Conservation (phyloP, 1,139 yeast genomes). For the Lodderomyces elongisporus region DNA sequence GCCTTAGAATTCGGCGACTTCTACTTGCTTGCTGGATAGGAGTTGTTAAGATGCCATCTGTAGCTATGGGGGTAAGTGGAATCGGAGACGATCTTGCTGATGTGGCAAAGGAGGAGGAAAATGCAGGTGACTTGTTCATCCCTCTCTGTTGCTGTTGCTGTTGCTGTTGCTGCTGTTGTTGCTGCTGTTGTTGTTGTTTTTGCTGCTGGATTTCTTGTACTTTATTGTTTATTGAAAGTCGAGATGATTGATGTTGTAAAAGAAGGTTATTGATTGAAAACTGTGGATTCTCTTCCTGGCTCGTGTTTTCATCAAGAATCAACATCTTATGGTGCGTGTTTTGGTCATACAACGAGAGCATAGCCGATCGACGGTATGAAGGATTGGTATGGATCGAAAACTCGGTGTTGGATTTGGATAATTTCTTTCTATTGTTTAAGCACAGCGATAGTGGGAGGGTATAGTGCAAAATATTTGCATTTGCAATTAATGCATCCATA, state of each 20-base stretch:
- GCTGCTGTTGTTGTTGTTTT: constrained; percentile 7
- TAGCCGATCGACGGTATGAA: constrained; percentile 50
- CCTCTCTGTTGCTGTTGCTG: constrained; percentile 8
- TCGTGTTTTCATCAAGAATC: constrained; percentile 23
- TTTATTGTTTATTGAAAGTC: constrained; percentile 31
- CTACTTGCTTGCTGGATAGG: too few species aligned
- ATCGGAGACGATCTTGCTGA: too few species aligned
- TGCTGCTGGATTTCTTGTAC: constrained; percentile 20
- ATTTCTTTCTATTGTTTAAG: constrained; percentile 15
- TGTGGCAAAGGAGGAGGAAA: not conserved
- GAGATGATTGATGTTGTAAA: constrained; percentile 38
- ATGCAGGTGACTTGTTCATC: not conserved
- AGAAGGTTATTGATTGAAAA: constrained; percentile 36
- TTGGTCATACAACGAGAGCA: constrained; percentile 48
- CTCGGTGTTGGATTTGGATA: constrained; percentile 35
- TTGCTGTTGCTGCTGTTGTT: constrained; percentile 1
- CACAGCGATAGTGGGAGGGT: constrained; percentile 24
- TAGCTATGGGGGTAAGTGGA: constrained; percentile 7
- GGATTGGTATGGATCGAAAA: constrained; percentile 45
- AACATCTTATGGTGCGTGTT: constrained; percentile 32
- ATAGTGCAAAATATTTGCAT: constrained; percentile 18
- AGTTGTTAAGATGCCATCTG: constrained; percentile 7
- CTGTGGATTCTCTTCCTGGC: constrained; percentile 35
- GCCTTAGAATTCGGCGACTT: constrained; percentile 3
- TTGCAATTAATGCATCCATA: constrained; percentile 16